Conservation (phyloP, 2,329 filamentous ascomycete species). For the Sporothrix mexicana region DNA sequence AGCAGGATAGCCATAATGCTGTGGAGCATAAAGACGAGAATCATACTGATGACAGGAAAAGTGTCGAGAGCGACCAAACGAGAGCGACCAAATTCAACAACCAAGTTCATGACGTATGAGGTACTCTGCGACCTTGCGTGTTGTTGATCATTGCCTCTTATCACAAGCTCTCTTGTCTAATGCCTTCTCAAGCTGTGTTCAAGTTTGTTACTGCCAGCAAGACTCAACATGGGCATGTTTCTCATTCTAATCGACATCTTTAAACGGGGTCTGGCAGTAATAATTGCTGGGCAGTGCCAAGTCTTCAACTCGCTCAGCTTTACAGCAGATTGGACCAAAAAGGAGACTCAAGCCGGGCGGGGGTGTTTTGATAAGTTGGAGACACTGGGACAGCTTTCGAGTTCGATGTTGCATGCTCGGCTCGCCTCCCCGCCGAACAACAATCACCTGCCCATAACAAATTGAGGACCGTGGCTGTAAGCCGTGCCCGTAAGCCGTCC, state of each 20-base stretch:
- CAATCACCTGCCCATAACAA: neutral
- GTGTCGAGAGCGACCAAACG: no score
- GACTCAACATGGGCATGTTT: no score
- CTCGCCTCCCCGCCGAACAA: constrained; percentile 13
- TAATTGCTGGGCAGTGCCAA: neutral
- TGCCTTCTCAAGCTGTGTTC: no score
- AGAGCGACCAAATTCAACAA: no score
- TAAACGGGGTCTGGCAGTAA: neutral
- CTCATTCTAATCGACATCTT: no score
- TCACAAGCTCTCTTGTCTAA: no score
- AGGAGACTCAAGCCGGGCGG: constrained; percentile 18
- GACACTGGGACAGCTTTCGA: no score
- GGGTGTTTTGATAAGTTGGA: neutral
- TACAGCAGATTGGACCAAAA: neutral
- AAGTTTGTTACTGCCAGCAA: no score
- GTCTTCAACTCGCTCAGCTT: neutral
- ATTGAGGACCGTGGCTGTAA: neutral
- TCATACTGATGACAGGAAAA: no score
- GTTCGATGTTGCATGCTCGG: neutral
- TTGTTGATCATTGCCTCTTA: constrained; percentile 6
- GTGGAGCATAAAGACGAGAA: neutral
- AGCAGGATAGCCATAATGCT: no score
- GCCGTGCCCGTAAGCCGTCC: neutral
- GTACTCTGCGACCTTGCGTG: neutral
- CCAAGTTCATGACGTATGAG: constrained; percentile 3